These are phyloP conservation scores for Cladorrhinum sp. DNA, from an alignment of 2,329 filamentous ascomycete genomes.

Conservation along the genomic window DNA sequence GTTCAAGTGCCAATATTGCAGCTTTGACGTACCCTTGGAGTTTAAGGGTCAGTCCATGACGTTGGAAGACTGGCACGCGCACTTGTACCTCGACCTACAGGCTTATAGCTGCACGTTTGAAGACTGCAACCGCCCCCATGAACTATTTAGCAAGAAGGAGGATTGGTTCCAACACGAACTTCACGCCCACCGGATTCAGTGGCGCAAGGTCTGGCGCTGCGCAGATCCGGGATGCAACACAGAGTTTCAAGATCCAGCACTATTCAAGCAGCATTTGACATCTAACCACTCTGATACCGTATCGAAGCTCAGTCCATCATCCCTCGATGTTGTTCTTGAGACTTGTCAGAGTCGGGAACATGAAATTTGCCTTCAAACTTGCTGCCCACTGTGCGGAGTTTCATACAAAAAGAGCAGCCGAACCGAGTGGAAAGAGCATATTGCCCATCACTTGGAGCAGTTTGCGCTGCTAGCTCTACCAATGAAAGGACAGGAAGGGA, in stretches of 20 bases:
- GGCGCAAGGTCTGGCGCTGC: constrained; percentile 22
- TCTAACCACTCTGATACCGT: constrained; percentile 3
- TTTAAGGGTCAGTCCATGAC: constrained; percentile 4
- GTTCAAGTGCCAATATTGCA: constrained; percentile 23
- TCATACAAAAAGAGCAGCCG: background rate
- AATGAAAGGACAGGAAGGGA: background rate
- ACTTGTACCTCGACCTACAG: constrained; percentile 25
- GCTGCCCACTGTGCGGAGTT: constrained; percentile 11
- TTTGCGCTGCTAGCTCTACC: constrained; percentile 19
- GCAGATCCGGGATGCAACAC: constrained; percentile 10
- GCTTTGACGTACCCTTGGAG: constrained; percentile 21
- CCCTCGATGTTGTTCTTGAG: constrained; percentile 22
- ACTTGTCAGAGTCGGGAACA: constrained; percentile 17
- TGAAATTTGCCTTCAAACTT: background rate
- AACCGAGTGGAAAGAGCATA: constrained; percentile 16
- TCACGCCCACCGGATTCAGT: constrained; percentile 19
- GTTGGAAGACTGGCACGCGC: constrained; percentile 19
- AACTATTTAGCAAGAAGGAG: constrained; percentile 16
- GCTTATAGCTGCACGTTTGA: constrained; percentile 27
- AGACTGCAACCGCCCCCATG: constrained; percentile 13
- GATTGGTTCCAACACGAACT: constrained; percentile 28
- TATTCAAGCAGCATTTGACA: constrained; percentile 13
- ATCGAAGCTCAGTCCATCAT: background rate
- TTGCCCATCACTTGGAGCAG: constrained; percentile 21
- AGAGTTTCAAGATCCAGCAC: constrained; percentile 9